These are phyloP conservation scores for Pleurotus sapidus DNA, from an alignment of 768 basidiomycete genomes.

Conservation along the genomic window DNA sequence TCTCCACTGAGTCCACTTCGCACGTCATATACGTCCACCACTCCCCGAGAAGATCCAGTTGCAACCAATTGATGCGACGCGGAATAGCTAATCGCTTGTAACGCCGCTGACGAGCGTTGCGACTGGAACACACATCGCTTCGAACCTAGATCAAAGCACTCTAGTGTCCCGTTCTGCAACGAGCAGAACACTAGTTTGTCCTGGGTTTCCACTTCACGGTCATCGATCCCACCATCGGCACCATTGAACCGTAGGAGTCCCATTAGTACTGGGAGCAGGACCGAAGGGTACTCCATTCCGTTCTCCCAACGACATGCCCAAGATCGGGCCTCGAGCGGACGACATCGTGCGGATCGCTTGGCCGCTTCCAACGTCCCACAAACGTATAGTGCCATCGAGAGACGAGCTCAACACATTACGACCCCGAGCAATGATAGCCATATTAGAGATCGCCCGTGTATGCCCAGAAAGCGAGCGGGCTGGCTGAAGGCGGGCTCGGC, in stretches of 20 bases:
- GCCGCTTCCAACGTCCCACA: conserved; percentile 70
- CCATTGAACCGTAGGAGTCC: neutral
- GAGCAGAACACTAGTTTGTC: conserved; percentile 52
- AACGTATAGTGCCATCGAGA: conserved; percentile 63
- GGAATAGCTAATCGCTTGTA: conserved; percentile 47
- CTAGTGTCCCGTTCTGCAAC: conserved; percentile 52
- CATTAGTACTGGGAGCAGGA: neutral
- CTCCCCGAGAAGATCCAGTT: conserved; percentile 54
- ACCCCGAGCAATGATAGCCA: conserved; percentile 63
- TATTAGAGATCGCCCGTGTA: conserved; percentile 59
- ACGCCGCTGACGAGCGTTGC: conserved; percentile 13
- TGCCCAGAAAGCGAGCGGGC: conserved; percentile 68
- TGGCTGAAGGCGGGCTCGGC: conserved; percentile 37
- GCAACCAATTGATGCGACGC: conserved; percentile 41
- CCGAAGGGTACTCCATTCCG: conserved; percentile 10
- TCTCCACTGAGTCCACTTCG: conserved; percentile 28
- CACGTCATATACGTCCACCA: conserved; percentile 55
- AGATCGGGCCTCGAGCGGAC: conserved; percentile 36
- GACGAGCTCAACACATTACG: conserved; percentile 64
- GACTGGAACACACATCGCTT: conserved; percentile 21
- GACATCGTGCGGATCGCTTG: conserved; percentile 43
- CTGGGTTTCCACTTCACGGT: conserved; percentile 43
- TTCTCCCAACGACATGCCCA: conserved; percentile 42
- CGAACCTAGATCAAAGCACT: conserved; percentile 53
- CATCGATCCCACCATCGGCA: conserved; percentile 15